A percentile compares a stretch with the other conserved stretches of the same genome.
Evolutionary conservation across 2,329 filamentous ascomycete genomes (phyloP).

Genomic region (Fusarium ambrosium): DNA sequence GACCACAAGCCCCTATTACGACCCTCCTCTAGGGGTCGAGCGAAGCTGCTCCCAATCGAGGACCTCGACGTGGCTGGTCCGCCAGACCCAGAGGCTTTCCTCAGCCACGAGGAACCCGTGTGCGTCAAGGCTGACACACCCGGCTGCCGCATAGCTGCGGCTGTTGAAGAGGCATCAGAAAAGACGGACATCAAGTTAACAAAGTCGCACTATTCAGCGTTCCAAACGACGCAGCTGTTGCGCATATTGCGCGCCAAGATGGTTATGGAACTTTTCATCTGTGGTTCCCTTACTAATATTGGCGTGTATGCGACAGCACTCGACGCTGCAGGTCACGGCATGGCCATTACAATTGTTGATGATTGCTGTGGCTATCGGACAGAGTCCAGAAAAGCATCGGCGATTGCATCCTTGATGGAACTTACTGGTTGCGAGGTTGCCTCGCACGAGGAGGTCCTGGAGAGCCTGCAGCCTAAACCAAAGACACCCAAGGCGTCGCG

Average conservation of each 20-base stretch:
- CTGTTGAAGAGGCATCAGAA: constrained; percentile 59
- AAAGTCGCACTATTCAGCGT: constrained; percentile 91
- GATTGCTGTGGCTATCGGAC: constrained; percentile 89
- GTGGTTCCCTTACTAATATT: constrained; percentile 87
- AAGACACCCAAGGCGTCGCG: constrained; percentile 19
- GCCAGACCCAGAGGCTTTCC: constrained; percentile 60
- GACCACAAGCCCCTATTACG: constrained; percentile 47
- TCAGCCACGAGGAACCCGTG: constrained; percentile 56
- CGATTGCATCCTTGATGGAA: constrained; percentile 78
- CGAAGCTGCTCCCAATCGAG: constrained; percentile 27
- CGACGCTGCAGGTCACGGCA: constrained; percentile 89
- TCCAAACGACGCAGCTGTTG: constrained; percentile 80
- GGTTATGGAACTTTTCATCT: constrained; percentile 90
- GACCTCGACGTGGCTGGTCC: constrained; percentile 20
- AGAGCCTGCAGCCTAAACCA: constrained; percentile 41
- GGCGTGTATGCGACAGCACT: constrained; percentile 92
- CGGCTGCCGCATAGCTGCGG: constrained; percentile 61
- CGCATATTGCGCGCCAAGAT: constrained; percentile 85
- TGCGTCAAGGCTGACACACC: constrained; percentile 61
- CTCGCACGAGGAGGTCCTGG: constrained; percentile 70
- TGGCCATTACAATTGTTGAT: constrained; percentile 87
- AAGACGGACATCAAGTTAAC: constrained; percentile 65
- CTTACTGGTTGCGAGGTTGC: constrained; percentile 80
- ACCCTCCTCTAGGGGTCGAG: constrained; percentile 24
- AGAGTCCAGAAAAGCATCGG: constrained; percentile 75